Evolutionary conservation across 257 asterid genomes (phyloP).

Genomic region (Solanum virginianum): DNA sequence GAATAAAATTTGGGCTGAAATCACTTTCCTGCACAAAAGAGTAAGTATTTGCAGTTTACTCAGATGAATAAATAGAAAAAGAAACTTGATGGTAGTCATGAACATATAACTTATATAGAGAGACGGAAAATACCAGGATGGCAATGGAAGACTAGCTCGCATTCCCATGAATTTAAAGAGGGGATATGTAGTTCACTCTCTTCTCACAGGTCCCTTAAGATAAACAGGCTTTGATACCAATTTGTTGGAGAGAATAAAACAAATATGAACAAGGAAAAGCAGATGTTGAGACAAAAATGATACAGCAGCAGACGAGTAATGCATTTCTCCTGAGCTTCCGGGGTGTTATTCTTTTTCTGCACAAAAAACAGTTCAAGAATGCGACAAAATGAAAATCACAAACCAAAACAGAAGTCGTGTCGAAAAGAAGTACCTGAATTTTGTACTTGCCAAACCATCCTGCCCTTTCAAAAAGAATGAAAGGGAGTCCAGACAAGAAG

Average conservation of each 20-base stretch:
- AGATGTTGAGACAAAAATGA: too few species aligned
- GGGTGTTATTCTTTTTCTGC: conserved; percentile 78
- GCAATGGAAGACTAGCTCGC: conserved; percentile 87
- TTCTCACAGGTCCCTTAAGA: too few species aligned
- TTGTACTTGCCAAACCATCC: conserved; percentile 98
- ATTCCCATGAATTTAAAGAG: conserved; percentile 88
- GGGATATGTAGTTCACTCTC: too few species aligned
- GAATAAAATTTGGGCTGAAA: conserved; percentile 71
- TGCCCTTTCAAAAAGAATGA: conserved; percentile 66
- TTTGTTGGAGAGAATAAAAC: too few species aligned
- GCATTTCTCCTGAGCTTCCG: conserved; percentile 89
- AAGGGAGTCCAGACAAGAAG: conserved; percentile 94
- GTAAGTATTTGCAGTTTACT: conserved; percentile 4
- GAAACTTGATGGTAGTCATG: background rate
- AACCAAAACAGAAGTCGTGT: background rate
- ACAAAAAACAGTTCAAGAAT: conserved; percentile 15
- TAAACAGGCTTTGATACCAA: too few species aligned
- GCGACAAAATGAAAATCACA: background rate
- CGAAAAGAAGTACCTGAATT: conserved; percentile 56
- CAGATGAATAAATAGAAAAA: background rate
- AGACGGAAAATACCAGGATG: conserved; percentile 90
- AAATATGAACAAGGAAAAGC: too few species aligned
- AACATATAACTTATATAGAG: conserved; percentile 18
- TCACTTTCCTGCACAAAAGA: conserved; percentile 68
- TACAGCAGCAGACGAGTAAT: conserved; percentile 71